phyloP scores from a whole-genome alignment of 108 stramenopile genomes.

The Nitzschia sp. region DNA sequence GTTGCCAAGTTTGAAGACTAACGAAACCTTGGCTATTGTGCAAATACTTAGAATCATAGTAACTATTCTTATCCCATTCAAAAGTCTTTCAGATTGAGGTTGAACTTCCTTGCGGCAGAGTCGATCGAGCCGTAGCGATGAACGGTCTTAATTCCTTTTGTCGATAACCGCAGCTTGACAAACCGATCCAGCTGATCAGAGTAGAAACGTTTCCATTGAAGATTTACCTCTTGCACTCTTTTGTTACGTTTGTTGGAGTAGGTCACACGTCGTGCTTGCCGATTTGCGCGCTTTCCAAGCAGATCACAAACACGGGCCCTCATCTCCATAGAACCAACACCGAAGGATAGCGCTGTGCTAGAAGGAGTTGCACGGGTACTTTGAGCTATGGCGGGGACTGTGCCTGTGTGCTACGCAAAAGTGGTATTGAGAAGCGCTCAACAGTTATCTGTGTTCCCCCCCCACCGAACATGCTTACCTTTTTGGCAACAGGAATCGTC shows the following conservation, averaged over 20 bases:
- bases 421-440: too few species aligned
- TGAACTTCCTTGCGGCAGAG: conserved; percentile 92
- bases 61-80: conserved; percentile 29
- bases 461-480: too few species aligned
- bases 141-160: conserved; percentile 95
- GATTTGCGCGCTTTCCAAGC: conserved; percentile 90
- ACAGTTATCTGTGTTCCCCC: too few species aligned
- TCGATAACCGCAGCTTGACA: conserved; percentile 85
- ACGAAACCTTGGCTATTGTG: neutral
- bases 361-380: too few species aligned
- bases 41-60: too few species aligned
- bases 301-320: conserved; percentile 85
- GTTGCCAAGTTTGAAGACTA: conserved; percentile 28
- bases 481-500: too few species aligned
- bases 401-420: too few species aligned
- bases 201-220: conserved; percentile 86
- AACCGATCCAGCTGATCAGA: conserved; percentile 82
- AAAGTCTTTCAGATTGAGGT: conserved; percentile 85
- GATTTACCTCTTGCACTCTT: conserved; percentile 91
- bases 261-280: conserved; percentile 91
- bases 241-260: conserved; percentile 92
- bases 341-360: conserved; percentile 11
- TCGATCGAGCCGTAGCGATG: conserved; percentile 91
- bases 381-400: too few species aligned
- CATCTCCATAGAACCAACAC: conserved; percentile 65